Evolutionary conservation across 495 filamentous ascomycete species (phyloP), one percentile per base, ranked within the genome.

Genomic region (Xylaria bambusicola): DNA sequence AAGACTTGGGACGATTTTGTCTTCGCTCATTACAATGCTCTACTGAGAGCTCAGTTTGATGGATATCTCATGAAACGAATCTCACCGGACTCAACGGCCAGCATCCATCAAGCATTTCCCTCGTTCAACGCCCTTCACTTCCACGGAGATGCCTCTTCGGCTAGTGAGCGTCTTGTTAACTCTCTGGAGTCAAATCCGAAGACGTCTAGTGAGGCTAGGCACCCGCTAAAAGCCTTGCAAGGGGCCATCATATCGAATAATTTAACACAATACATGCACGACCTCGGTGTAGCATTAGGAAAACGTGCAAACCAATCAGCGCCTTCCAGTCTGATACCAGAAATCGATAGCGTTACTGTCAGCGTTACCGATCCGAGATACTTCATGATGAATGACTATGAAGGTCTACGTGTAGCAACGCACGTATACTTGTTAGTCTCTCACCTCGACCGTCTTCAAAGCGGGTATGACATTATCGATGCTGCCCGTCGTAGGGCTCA

Each of bases 1-100:
- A 78, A 80, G 41, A 84, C 82, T 36, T 96, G 90, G 88, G 91
- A 98, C 60, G 94, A 98, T 70, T 84, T 88, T 61, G 82, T 97
- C n/a, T 98, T 93, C 66, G 88, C 87, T 7, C 86, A 91, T 66
- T 94, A 93, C 79, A 97, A 95, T 66, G 83, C 88, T 8, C 74
- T 93, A 26, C 77, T 98, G 15, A 77, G 91, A 42, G 78, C 80
- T 0, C 82, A 86, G 60, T 90, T 89, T 68, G 88, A 90, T 58
- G 62, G 64, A 3, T 89, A 84, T 68, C 63, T 90, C 27, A 71
- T 77, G 56, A 71, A 69, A 29, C 73, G 78, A 55, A 80, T 74
- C 41, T 65, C 78, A 15, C 69, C 78, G 15, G 71, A 75, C 21
- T 63, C 77, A 6, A 71, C 75, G 6, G 61, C 72, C 29, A 60